A percentile compares a stretch with the other conserved stretches of the same genome.
Conservation (phyloP, 2,329 filamentous ascomycete species). For the Graphium sp. region DNA sequence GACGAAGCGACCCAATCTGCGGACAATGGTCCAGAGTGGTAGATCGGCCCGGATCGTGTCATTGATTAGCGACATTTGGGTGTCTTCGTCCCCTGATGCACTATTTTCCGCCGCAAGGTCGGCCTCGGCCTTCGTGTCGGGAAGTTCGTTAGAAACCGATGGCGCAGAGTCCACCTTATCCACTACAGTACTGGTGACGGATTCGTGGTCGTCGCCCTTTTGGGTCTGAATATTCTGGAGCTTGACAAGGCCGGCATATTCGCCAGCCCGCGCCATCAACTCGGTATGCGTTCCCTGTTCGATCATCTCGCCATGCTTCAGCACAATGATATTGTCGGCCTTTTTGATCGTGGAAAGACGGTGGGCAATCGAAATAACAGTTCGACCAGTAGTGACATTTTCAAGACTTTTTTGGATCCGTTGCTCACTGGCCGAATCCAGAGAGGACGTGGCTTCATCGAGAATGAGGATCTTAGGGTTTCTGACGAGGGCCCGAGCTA, state of each 20-base stretch:
- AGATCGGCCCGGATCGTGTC: slow-evolving; percentile 21
- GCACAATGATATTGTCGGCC: slow-evolving; percentile 51
- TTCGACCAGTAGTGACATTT: slow-evolving; percentile 30
- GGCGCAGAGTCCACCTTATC: slow-evolving; percentile 21
- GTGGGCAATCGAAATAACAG: slow-evolving; percentile 50
- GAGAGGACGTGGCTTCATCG: slow-evolving; percentile 43
- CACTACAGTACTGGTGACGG: slow-evolving; percentile 14
- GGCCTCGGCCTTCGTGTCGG: too few species aligned
- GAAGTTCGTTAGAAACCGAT: too few species aligned
- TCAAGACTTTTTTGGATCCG: slow-evolving; percentile 33
- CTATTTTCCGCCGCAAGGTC: slow-evolving; percentile 18
- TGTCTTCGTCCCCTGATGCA: slow-evolving; percentile 16
- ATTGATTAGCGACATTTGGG: slow-evolving; percentile 18
- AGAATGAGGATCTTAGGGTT: slow-evolving; percentile 40
- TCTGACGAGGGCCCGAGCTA: slow-evolving; percentile 38
- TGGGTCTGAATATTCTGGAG: slow-evolving; percentile 19
- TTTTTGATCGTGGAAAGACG: slow-evolving; percentile 42
- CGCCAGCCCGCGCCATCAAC: slow-evolving; percentile 29
- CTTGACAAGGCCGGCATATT: slow-evolving; percentile 35
- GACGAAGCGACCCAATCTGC: slow-evolving; percentile 16
- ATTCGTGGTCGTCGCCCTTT: slow-evolving; percentile 12
- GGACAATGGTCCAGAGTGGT: too few species aligned
- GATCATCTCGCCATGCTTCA: slow-evolving; percentile 40
- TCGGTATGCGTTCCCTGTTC: slow-evolving; percentile 49
- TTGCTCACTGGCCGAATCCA: slow-evolving; percentile 40